These are phyloP conservation scores for Stephania cephalantha DNA, from an alignment of 164 flowering plant species.

Conservation along the genomic window DNA sequence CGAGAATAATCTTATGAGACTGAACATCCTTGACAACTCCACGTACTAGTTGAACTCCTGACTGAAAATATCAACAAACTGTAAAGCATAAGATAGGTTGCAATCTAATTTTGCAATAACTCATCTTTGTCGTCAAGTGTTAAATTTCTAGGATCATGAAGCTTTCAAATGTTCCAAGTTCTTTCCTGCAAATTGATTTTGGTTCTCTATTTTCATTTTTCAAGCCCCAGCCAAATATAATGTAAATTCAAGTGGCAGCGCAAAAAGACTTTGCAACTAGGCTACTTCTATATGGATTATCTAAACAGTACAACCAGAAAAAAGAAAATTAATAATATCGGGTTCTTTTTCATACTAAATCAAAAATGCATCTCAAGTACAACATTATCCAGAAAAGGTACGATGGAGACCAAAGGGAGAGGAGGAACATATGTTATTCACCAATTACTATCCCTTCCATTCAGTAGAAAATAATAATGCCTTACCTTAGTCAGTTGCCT, in stretches of 20 bases:
- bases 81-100: not conserved
- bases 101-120: not conserved
- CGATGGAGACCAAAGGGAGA: no score
- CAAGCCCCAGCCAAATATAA: not conserved
- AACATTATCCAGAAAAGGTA: no score
- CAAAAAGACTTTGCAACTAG: not conserved
- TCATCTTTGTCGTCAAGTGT: not conserved
- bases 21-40: slow-evolving; percentile 89
- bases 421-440: not conserved
- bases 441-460: not conserved
- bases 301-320: not conserved
- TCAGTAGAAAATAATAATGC: not conserved
- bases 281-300: not conserved
- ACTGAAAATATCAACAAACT: slow-evolving; percentile 34
- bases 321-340: no score
- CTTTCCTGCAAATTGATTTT: not conserved
- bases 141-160: not conserved
- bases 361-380: no score
- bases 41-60: slow-evolving; percentile 94
- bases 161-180: not conserved
- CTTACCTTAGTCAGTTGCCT: slow-evolving; percentile 82
- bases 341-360: no score
- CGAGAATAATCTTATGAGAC: slow-evolving; percentile 63
- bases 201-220: not conserved
- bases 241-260: not conserved